These are phyloP conservation scores for Metrosideros polymorpha DNA, from an alignment of 441 rosid species.

Conservation along the genomic window DNA sequence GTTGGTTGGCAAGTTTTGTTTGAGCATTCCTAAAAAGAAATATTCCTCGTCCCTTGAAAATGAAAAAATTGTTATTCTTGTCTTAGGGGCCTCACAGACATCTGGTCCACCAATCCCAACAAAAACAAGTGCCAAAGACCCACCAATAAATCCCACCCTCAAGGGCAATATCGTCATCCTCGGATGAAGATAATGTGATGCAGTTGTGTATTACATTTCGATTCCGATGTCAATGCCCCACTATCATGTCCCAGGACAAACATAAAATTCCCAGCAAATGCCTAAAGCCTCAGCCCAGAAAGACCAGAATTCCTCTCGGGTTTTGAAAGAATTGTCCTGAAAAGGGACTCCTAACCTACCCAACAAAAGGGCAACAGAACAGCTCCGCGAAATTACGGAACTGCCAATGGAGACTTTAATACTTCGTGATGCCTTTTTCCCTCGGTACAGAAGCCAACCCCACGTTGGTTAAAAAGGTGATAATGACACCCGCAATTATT, in stretches of 20 bases:
- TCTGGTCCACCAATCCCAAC: slow-evolving; percentile 16
- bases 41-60: slow-evolving; percentile 2
- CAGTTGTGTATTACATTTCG: background rate
- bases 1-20: slow-evolving; percentile 30
- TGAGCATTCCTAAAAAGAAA: slow-evolving; percentile 20
- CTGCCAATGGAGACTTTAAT: slow-evolving; percentile 5
- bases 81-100: background rate
- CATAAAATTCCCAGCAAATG: background rate
- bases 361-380: background rate
- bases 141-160: slow-evolving; percentile 24
- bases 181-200: background rate
- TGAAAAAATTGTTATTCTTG: slow-evolving; percentile 5
- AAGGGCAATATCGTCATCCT: slow-evolving; percentile 13
- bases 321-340: slow-evolving; percentile 25
- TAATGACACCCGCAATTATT: slow-evolving; percentile 20
- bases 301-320: background rate
- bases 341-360: slow-evolving; percentile 15
- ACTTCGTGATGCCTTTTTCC: background rate
- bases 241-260: background rate
- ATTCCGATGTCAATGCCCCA: background rate
- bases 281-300: background rate
- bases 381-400: slow-evolving; percentile 12
- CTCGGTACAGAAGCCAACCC: slow-evolving; percentile 20
- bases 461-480: slow-evolving; percentile 20
- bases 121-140: slow-evolving; percentile 18